Evolutionary conservation across 805 yeast genomes (phyloP).

Genomic region (Wickerhamomyces xylosicus): DNA sequence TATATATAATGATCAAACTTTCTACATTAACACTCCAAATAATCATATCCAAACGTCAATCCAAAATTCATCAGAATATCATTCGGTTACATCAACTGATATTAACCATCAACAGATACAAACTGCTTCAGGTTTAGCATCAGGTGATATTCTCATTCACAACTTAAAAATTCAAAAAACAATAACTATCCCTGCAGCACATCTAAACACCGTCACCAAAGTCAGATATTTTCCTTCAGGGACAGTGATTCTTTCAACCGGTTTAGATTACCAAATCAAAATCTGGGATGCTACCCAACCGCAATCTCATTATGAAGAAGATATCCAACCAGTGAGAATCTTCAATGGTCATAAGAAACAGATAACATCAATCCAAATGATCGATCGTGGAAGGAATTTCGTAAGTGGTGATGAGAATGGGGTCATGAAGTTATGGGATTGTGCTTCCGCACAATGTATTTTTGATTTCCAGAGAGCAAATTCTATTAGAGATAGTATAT

Average conservation of each 20-base stretch:
- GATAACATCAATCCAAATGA: conserved; percentile 37
- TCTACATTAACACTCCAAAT: conserved; percentile 8
- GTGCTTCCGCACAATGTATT: conserved; percentile 42
- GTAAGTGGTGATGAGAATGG: conserved; percentile 48
- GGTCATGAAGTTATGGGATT: conserved; percentile 55
- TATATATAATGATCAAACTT: conserved; percentile 1
- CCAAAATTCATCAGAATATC: conserved; percentile 1
- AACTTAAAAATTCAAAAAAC: background rate
- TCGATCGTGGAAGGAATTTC: conserved; percentile 63
- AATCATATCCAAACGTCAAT: conserved; percentile 1
- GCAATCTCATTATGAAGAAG: conserved; percentile 4
- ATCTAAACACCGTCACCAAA: conserved; percentile 34
- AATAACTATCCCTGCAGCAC: conserved; percentile 28
- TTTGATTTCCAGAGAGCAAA: conserved; percentile 28
- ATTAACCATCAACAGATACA: conserved; percentile 19
- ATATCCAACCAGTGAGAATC: conserved; percentile 39
- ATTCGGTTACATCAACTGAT: conserved; percentile 21
- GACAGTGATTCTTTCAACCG: conserved; percentile 46
- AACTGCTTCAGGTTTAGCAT: conserved; percentile 21
- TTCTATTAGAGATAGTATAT: conserved; percentile 26
- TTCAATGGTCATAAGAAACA: conserved; percentile 38
- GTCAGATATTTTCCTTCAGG: conserved; percentile 53
- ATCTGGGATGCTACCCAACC: conserved; percentile 40
- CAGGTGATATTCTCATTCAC: conserved; percentile 23
- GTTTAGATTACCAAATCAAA: conserved; percentile 48